Percentiles rank a stretch among this genome's conserved stretches.
These are phyloP conservation scores for Thraustotheca clavata DNA, from an alignment of 352 stramenopile genomes.

Conservation along the genomic window DNA sequence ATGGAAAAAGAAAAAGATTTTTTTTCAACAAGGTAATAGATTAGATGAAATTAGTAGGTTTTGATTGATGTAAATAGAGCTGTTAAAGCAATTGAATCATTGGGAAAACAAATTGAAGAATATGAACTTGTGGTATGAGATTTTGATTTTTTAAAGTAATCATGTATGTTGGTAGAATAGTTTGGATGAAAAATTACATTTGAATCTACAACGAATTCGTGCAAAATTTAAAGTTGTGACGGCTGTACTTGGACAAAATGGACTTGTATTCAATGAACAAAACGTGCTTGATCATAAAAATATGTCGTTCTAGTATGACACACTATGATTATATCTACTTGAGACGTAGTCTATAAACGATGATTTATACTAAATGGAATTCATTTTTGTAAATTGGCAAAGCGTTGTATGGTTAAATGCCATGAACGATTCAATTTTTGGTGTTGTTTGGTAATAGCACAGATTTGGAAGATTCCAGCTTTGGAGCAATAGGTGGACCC, in stretches of 20 bases:
- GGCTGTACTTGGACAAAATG: conserved; percentile 39
- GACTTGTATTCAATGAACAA: conserved; percentile 56
- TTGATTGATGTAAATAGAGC: neutral
- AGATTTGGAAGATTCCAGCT: conserved; percentile 8
- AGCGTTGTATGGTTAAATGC: no score
- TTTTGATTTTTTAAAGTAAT: neutral
- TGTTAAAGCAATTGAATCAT: conserved; percentile 12
- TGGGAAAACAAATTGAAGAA: neutral
- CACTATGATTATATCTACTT: no score
- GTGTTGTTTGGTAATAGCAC: neutral
- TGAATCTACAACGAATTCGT: conserved; percentile 56
- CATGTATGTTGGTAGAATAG: conserved; percentile 41
- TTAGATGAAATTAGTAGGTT: neutral
- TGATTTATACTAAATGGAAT: no score
- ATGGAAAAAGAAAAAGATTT: conserved; percentile 28
- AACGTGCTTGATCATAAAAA: conserved; percentile 71
- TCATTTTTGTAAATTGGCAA: no score
- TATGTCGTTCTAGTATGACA: conserved; percentile 73
- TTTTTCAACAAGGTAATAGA: conserved; percentile 3
- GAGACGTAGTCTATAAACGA: no score
- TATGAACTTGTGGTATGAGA: conserved; percentile 43
- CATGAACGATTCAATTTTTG: no score
- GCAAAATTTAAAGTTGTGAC: conserved; percentile 81
- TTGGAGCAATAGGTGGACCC: conserved; percentile 16
- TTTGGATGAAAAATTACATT: conserved; percentile 67